Percentiles rank a stretch among this genome's conserved stretches.
Conservation (phyloP, 257 asterid genomes). For the Fraxinus pennsylvanica region DNA sequence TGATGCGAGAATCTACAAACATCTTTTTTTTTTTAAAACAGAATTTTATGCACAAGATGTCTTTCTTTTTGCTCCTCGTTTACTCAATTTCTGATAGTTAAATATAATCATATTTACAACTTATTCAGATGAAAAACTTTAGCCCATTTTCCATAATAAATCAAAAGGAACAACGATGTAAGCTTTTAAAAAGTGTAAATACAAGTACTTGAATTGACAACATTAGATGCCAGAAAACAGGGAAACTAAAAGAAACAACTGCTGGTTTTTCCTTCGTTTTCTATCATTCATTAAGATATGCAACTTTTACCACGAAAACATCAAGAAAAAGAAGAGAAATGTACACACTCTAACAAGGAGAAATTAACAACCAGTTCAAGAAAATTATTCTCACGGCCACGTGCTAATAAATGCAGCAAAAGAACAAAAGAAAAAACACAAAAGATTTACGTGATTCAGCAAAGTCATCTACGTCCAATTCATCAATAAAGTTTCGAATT, state of each 20-base stretch:
- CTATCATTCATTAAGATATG: neutral
- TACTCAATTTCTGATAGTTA: conserved; percentile 3
- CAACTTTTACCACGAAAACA: neutral
- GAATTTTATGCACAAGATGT: neutral
- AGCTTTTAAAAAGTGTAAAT: neutral
- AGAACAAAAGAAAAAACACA: neutral
- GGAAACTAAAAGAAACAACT: no score
- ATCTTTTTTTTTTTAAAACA: neutral
- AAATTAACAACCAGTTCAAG: neutral
- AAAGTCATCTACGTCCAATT: no score
- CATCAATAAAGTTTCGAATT: no score
- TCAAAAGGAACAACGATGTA: neutral
- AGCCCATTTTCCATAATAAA: neutral
- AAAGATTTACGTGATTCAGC: no score
- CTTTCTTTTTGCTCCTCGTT: neutral
- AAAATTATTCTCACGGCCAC: neutral
- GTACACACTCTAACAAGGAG: neutral
- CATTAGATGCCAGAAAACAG: neutral
- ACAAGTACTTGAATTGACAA: neutral
- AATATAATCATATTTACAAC: neutral
- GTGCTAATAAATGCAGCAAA: neutral
- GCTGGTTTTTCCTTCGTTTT: neutral
- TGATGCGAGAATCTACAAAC: neutral
- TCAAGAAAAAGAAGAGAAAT: neutral
- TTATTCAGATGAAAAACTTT: neutral